phyloP scores from a whole-genome alignment of 192 early-diverging fungal genomes.

The Backusella psychrophila region DNA sequence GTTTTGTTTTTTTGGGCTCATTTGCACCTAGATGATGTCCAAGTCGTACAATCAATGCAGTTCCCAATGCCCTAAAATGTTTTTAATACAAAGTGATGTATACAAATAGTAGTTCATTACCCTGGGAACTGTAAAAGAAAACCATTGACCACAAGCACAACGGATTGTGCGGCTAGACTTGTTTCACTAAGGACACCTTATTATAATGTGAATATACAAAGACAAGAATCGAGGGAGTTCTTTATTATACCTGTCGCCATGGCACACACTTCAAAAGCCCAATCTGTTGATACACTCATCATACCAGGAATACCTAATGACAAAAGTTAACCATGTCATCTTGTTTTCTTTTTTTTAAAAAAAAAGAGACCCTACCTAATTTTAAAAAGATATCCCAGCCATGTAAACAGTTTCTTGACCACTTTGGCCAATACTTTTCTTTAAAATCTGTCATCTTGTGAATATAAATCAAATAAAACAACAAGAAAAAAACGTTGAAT shows the following conservation, averaged over 20 bases:
- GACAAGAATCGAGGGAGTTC: neutral
- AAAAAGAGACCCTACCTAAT: conserved; percentile 29
- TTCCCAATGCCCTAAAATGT: conserved; percentile 14
- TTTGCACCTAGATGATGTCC: conserved; percentile 30
- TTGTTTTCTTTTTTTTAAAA: no score
- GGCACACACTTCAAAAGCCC: conserved; percentile 36
- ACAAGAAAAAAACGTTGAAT: neutral
- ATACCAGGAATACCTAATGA: conserved; percentile 28
- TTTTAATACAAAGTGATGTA: neutral
- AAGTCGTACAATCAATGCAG: conserved; percentile 18
- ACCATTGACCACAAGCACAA: conserved; percentile 12
- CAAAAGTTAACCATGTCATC: neutral
- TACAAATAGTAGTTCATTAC: neutral
- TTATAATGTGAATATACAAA: neutral
- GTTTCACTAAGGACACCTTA: conserved; percentile 20
- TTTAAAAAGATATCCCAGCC: conserved; percentile 23
- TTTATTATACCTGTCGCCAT: neutral
- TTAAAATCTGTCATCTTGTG: neutral
- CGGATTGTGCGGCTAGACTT: conserved; percentile 29
- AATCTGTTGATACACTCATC: conserved; percentile 33
- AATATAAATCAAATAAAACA: neutral
- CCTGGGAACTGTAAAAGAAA: conserved; percentile 27
- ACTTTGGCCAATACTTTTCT: conserved; percentile 13
- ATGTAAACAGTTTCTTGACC: conserved; percentile 1
- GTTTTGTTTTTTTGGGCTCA: conserved; percentile 13